These are phyloP conservation scores for Cymbidium sinense DNA, from an alignment of 106 monocot genomes.

Conservation along the genomic window DNA sequence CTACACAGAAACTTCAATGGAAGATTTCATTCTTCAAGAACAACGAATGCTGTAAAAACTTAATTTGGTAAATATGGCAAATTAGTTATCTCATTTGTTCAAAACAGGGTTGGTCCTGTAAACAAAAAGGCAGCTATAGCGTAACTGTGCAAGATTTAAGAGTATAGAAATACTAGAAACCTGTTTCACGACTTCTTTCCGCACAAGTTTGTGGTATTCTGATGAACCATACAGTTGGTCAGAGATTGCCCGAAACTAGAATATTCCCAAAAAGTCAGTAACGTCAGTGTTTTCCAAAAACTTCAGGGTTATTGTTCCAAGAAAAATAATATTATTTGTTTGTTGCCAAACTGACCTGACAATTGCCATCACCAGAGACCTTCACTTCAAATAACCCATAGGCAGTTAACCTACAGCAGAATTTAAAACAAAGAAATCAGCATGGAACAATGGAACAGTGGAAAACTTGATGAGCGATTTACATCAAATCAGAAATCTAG, in stretches of 20 bases:
- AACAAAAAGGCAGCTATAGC: not conserved
- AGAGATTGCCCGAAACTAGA: constrained; percentile 87
- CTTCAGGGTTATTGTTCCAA: not conserved
- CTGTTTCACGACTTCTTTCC: constrained; percentile 89
- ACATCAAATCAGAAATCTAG: not conserved
- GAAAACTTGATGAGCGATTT: constrained; percentile 1
- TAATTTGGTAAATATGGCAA: too few relatives aligned
- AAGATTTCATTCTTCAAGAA: too few relatives aligned
- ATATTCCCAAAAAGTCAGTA: constrained; percentile 2
- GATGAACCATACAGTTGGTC: constrained; percentile 86
- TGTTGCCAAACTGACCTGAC: constrained; percentile 52
- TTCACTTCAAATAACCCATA: constrained; percentile 84
- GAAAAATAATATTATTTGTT: constrained; percentile 1
- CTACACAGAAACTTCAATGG: too few relatives aligned
- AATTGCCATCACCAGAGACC: constrained; percentile 96
- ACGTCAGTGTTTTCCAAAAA: not conserved
- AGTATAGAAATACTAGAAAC: constrained; percentile 20
- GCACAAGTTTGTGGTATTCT: constrained; percentile 75
- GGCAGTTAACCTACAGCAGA: constrained; percentile 54
- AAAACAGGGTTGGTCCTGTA: not conserved
- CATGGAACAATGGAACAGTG: not conserved
- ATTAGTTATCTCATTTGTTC: not conserved
- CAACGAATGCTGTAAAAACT: too few relatives aligned
- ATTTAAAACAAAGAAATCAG: constrained; percentile 7
- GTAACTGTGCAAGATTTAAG: not conserved